Evolutionary conservation across 495 filamentous ascomycete genomes (phyloP), one percentile per base, ranked within the genome.

Genomic region (Penicillium nucicola): DNA sequence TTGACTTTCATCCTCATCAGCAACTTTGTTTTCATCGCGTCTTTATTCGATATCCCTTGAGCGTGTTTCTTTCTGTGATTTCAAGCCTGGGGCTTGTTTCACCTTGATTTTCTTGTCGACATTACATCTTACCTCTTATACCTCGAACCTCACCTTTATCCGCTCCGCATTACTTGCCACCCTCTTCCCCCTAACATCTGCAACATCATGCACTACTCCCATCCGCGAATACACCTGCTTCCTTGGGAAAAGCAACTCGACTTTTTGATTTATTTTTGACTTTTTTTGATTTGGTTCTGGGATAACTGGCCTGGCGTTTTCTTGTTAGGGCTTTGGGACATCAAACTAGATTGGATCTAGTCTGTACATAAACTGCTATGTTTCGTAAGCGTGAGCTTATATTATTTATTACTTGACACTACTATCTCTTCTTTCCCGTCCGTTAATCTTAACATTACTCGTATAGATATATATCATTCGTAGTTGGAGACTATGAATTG

Each of bases 31-130:
- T 42, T 52, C 46, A 42, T 48, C 13, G 22, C 31, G 42, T 49
- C 42, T 58, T 61, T 39, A 47, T 57, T 59, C 54, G 58, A 64
- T 65, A 65, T 65, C 59, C 62, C 56, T 54, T 65, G 53, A 65
- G 62, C 59, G 59, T 63, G 56, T 52, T 60, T 52, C 14, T 38
- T 50, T 45, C 49, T 42, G 32, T 40, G 8, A 23, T 20, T 13
- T 50, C 62, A 60, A 39, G 62, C 62, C 62, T 63, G 59, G 59
- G 51, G 62, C 62, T 58, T 62, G 52, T 49, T 36, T 41, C 52
- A 38, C 45, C 37, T 48, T 33, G 41, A 17, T 39, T 17, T 15
- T 15, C 9, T 39, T 20, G 36, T 36, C 31, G 28, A 43, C 19
- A 31, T 6, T 8, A 13, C 41, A 13, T 28, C 30, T 12, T 43